phyloP scores from a whole-genome alignment of 352 stramenopile species.

The Phytophthora cactorum region DNA sequence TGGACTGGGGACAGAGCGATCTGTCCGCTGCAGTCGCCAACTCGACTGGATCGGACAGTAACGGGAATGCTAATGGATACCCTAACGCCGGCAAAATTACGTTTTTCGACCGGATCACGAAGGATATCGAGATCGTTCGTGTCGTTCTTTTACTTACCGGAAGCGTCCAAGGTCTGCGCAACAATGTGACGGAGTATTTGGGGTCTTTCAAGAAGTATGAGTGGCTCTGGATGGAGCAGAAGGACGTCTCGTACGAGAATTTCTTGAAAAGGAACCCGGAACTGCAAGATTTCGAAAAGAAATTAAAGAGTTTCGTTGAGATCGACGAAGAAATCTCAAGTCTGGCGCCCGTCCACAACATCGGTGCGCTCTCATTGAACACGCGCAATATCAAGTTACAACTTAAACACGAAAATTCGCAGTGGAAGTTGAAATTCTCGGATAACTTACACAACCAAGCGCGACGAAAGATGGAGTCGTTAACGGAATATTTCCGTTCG shows the following conservation, averaged over 20 bases:
- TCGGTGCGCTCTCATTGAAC: constrained; percentile 97
- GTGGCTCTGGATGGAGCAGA: constrained; percentile 99
- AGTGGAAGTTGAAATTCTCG: constrained; percentile 98
- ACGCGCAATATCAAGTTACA: constrained; percentile 97
- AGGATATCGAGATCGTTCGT: constrained; percentile 99
- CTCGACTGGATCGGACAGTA: constrained; percentile 19
- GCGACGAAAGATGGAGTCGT: constrained; percentile 89
- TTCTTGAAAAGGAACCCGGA: constrained; percentile 95
- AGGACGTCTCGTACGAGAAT: constrained; percentile 94
- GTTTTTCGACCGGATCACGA: constrained; percentile 98
- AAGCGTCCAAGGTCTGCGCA: constrained; percentile 96
- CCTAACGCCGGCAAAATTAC: constrained; percentile 69
- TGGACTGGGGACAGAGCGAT: constrained; percentile 94
- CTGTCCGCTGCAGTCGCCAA: constrained; percentile 33
- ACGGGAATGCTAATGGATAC: constrained; percentile 15
- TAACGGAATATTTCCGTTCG: constrained; percentile 97
- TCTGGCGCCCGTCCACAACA: constrained; percentile 92
- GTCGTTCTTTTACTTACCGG: constrained; percentile 97
- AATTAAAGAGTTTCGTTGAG: constrained; percentile 95
- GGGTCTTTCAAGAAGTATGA: constrained; percentile 95
- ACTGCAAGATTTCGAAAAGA: constrained; percentile 97
- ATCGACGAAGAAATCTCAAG: constrained; percentile 96
- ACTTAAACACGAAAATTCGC: constrained; percentile 95
- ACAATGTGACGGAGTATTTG: constrained; percentile 98
- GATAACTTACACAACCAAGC: constrained; percentile 97